A percentile compares a stretch with the other conserved stretches of the same genome.
Conservation (phyloP, 805 yeast genomes). For the Maudiozyma pseudohumilis region DNA sequence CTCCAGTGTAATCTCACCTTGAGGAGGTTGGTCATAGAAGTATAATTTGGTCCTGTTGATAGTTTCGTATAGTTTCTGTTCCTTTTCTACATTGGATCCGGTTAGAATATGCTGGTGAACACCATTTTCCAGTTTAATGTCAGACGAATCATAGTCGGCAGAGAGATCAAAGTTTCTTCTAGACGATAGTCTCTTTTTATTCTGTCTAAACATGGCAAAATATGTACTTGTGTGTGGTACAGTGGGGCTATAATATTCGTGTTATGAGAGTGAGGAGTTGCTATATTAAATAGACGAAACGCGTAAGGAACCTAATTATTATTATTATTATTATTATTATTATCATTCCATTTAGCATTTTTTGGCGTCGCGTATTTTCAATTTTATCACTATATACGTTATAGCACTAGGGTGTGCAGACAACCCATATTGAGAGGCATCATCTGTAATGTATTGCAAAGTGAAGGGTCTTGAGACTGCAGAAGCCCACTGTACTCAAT, state of each 20-base stretch:
- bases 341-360: neutral
- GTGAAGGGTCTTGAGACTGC: no score
- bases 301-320: no score
- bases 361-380: neutral
- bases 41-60: slow-evolving; percentile 55
- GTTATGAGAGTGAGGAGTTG: no score
- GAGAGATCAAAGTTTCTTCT: slow-evolving; percentile 49
- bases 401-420: no score
- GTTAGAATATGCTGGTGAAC: neutral
- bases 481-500: no score
- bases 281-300: no score
- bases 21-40: slow-evolving; percentile 69
- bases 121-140: slow-evolving; percentile 19
- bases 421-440: no score
- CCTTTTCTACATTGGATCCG: slow-evolving; percentile 21
- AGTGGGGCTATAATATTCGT: no score
- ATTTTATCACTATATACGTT: no score
- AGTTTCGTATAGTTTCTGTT: slow-evolving; percentile 28
- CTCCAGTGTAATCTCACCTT: slow-evolving; percentile 78
- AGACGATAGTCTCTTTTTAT: slow-evolving; percentile 66
- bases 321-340: neutral
- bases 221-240: no score
- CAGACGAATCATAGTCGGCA: slow-evolving; percentile 13
- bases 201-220: slow-evolving; percentile 72
- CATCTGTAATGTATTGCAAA: no score